Evolutionary conservation across 2,329 filamentous ascomycete species (phyloP), one percentile per base, ranked within the genome.

Genomic region (Arthroderma sp.): DNA sequence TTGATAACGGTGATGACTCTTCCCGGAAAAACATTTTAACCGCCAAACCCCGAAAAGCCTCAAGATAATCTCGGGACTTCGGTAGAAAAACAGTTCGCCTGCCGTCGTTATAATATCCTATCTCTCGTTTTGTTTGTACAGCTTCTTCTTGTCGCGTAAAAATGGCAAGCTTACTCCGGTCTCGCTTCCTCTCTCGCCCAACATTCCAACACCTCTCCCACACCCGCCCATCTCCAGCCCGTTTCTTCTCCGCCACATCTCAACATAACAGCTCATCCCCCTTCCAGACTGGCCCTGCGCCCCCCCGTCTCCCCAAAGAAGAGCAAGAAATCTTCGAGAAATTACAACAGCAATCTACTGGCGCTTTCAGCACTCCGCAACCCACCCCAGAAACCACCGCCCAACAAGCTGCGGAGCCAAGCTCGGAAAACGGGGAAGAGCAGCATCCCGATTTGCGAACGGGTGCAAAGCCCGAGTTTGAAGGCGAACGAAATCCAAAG

Each of bases 281-380:
- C 27, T 66, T 66, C 55, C 51, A 50, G 38, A 51, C 52, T 31
- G 70, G 70, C 8, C 85, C 89, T 27, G 67, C 85, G 5, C 91
- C 91, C 10, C 88, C 86, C 0, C 83, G 86, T 40, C 84, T 96
- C 7, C 86, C 89, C 5, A 80, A 86, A 56, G 80, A 85, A 63
- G 81, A 94, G 55, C 88, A 95, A 69, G 85, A 87, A 61, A 77
- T 93, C 52, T 94, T 91, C 62, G 88, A 95, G 65, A 75, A 80
- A 36, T 81, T 96, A 3, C 87, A 95, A 60, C 77, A 77, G 54
- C 72, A 73, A 60, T 94, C 70, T 53, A 93, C 78, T 52, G 85
- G 74, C 50, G 91, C 67, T 50, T 95, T 77, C 66, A 91, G 69
- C 68, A 91, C 76, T 55, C 67, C 69, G 1, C 69, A 63, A 48